phyloP scores from a whole-genome alignment of 2,329 filamentous ascomycete genomes.

The Xylariaceae sp. region DNA sequence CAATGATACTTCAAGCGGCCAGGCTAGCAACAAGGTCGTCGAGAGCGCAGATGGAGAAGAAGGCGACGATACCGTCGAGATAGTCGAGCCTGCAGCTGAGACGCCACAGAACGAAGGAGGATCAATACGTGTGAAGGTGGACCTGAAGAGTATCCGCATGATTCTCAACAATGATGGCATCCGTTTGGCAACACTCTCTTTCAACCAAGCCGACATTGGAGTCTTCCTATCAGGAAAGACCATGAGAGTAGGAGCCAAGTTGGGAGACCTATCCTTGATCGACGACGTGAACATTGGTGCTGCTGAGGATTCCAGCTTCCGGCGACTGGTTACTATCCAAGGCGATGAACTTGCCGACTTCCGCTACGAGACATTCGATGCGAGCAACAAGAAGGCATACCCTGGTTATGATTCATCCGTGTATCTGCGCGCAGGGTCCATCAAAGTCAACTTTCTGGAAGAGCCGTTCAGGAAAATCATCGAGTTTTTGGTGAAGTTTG shows the following conservation, averaged over 20 bases:
- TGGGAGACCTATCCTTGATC: constrained; percentile 81
- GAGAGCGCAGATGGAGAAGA: constrained; percentile 27
- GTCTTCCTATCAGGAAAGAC: constrained; percentile 80
- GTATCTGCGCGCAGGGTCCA: constrained; percentile 81
- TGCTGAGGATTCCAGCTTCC: constrained; percentile 68
- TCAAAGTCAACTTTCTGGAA: constrained; percentile 94
- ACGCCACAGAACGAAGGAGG: constrained; percentile 43
- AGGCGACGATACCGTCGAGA: constrained; percentile 31
- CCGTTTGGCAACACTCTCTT: constrained; percentile 80
- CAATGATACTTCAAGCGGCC: constrained; percentile 30
- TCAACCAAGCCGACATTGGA: constrained; percentile 86
- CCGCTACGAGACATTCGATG: constrained; percentile 91
- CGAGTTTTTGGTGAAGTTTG: constrained; percentile 96
- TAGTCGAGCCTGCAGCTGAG: constrained; percentile 29
- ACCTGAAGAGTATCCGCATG: constrained; percentile 85
- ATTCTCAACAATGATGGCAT: constrained; percentile 98
- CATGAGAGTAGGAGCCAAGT: constrained; percentile 78
- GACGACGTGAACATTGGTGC: constrained; percentile 94
- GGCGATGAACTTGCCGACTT: constrained; percentile 95
- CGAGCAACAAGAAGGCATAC: constrained; percentile 60
- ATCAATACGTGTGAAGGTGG: constrained; percentile 88
- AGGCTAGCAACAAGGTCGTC: constrained; percentile 27
- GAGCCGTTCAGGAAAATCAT: constrained; percentile 98
- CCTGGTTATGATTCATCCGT: constrained; percentile 94
- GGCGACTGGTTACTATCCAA: constrained; percentile 87